phyloP scores from a whole-genome alignment of 2,329 filamentous ascomycete genomes.

The Ramichloridium luteum region DNA sequence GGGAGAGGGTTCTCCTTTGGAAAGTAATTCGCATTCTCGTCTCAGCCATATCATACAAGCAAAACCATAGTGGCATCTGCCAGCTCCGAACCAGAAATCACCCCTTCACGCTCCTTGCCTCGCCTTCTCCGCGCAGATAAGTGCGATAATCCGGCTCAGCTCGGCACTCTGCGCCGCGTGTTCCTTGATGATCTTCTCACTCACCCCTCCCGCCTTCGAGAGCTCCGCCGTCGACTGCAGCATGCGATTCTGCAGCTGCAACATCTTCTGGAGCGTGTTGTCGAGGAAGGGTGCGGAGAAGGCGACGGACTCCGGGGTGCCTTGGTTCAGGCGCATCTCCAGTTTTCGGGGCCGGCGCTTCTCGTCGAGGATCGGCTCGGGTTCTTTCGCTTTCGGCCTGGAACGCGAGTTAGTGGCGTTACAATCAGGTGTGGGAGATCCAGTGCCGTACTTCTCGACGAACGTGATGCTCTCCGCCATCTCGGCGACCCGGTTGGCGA shows the following conservation, averaged over 20 bases:
- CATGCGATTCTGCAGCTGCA: constrained; percentile 39
- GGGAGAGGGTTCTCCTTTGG: too few relatives aligned
- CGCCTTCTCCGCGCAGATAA: constrained; percentile 42
- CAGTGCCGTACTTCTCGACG: constrained; percentile 29
- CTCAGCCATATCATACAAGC: too few relatives aligned
- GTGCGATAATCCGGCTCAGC: constrained; percentile 36
- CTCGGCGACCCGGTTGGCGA: constrained; percentile 40
- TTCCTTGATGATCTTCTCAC: constrained; percentile 36
- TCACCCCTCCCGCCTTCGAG: constrained; percentile 1
- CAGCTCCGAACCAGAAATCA: too few relatives aligned
- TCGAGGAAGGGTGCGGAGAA: constrained; percentile 43
- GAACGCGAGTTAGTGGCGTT: not conserved
- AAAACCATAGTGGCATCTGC: too few relatives aligned
- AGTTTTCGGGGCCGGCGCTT: constrained; percentile 37
- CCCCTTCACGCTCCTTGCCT: constrained; percentile 34
- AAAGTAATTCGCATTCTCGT: too few relatives aligned
- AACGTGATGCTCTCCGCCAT: constrained; percentile 43
- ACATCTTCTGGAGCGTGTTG: constrained; percentile 40
- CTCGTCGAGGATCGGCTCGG: constrained; percentile 18
- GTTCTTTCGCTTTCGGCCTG: constrained; percentile 15
- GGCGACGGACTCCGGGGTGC: constrained; percentile 28
- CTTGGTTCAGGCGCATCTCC: constrained; percentile 35
- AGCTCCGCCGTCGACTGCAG: constrained; percentile 30
- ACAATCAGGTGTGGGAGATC: not conserved
- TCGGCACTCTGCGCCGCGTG: constrained; percentile 39